Percentiles rank a stretch among this genome's conserved stretches.
phyloP scores from a whole-genome alignment of 2,329 filamentous ascomycete genomes.

The Mycosphaerella sp. region DNA sequence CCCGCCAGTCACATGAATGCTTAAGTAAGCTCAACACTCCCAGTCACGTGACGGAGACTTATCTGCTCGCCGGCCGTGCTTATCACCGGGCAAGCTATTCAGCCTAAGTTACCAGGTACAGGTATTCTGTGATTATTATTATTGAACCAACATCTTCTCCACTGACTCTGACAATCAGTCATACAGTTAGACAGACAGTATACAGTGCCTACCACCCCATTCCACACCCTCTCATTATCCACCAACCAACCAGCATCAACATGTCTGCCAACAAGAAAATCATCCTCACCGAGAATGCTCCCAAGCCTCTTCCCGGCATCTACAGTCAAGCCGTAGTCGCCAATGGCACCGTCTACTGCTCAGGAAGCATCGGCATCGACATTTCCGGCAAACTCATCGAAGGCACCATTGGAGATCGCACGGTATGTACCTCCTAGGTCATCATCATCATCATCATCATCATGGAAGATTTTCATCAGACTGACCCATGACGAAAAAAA shows the following conservation, averaged over 20 bases:
- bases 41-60: neutral
- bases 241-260: neutral
- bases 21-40: too few species aligned
- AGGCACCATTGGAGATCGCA: conserved; percentile 51
- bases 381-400: conserved; percentile 50
- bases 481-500: too few species aligned
- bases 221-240: neutral
- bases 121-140: too few species aligned
- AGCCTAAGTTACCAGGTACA: neutral
- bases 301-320: conserved; percentile 25
- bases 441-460: too few species aligned
- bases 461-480: too few species aligned
- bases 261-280: conserved; percentile 26
- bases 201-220: too few species aligned
- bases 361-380: conserved; percentile 55
- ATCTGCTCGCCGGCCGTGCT: neutral
- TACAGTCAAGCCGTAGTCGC: conserved; percentile 34
- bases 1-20: too few species aligned
- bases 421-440: conserved; percentile 34
- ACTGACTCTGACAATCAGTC: neutral
- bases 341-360: conserved; percentile 66
- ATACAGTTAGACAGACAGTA: too few species aligned
- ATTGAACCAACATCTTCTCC: neutral
- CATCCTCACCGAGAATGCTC: conserved; percentile 28
- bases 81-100: neutral